These are phyloP conservation scores for Ogataea pilisensis DNA, from an alignment of 805 yeast genomes.

Conservation along the genomic window DNA sequence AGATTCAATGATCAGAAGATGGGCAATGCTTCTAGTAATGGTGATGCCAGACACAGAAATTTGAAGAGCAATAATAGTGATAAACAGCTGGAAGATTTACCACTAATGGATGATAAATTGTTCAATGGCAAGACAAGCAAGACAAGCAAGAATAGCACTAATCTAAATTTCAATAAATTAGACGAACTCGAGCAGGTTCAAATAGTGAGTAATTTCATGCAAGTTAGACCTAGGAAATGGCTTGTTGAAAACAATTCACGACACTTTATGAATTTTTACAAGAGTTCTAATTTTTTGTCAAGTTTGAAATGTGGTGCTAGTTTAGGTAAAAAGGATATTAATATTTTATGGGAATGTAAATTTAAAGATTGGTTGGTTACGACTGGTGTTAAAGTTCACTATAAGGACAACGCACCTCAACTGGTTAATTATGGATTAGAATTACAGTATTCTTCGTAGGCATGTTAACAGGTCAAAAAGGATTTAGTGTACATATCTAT, in stretches of 20 bases:
- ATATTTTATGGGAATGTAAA: constrained; percentile 84
- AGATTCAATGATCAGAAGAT: constrained; percentile 29
- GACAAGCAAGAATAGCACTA: no score
- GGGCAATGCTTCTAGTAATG: not conserved
- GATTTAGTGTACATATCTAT: not conserved
- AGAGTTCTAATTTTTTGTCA: constrained; percentile 55
- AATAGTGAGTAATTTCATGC: constrained; percentile 21
- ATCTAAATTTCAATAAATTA: constrained; percentile 15
- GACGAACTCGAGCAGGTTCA: constrained; percentile 18
- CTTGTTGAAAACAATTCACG: constrained; percentile 17
- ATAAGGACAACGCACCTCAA: constrained; percentile 44
- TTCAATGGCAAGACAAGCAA: not conserved
- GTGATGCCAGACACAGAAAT: no score
- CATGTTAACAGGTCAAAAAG: no score
- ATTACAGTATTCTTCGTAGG: constrained; percentile 57
- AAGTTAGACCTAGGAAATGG: constrained; percentile 17
- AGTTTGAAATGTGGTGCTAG: constrained; percentile 74
- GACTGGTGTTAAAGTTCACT: constrained; percentile 59
- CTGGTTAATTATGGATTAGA: constrained; percentile 53
- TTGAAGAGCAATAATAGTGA: no score
- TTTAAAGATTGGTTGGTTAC: constrained; percentile 73
- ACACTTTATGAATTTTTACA: constrained; percentile 34
- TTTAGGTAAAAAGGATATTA: constrained; percentile 54
- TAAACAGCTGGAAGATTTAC: constrained; percentile 1
- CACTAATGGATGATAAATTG: constrained; percentile 3